Evolutionary conservation across 306 rosid genomes (phyloP).

Genomic region (Prunus kanzakura): DNA sequence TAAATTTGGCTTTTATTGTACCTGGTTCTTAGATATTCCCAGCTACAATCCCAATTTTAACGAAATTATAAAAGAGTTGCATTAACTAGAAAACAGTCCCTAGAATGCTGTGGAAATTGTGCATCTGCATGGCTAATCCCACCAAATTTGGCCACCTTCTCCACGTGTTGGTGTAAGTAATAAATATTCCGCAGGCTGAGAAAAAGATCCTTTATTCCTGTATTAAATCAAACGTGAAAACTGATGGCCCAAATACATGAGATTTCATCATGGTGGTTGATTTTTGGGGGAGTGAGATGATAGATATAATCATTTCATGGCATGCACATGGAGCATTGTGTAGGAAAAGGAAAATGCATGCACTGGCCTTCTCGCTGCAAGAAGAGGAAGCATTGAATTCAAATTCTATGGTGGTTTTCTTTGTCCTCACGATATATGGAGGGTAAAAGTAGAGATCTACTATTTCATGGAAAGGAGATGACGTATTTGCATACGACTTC

Average conservation of each 20-base stretch:
- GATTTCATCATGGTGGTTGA: too few species aligned
- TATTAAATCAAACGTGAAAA: too few species aligned
- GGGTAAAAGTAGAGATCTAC: not conserved
- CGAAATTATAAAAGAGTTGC: not conserved
- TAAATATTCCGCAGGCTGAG: too few species aligned
- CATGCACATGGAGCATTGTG: not conserved
- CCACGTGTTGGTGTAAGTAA: too few species aligned
- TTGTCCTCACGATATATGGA: not conserved
- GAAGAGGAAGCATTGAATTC: not conserved
- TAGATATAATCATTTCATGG: too few species aligned
- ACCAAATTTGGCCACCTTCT: not conserved
- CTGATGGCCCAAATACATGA: too few species aligned
- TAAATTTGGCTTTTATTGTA: not conserved
- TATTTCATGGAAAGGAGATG: not conserved
- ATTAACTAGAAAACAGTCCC: conserved; percentile 4
- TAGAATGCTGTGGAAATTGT: conserved; percentile 9
- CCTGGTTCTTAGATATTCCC: conserved; percentile 3
- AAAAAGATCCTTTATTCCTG: too few species aligned
- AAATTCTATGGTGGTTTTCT: not conserved
- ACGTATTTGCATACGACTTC: not conserved
- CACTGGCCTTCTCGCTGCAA: not conserved
- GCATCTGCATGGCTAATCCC: not conserved
- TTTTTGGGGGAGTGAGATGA: too few species aligned
- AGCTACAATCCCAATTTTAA: not conserved
- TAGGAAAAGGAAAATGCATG: not conserved